Conservation (phyloP, 2,329 filamentous ascomycete species). For the Pseudogymnoascus sp. region DNA sequence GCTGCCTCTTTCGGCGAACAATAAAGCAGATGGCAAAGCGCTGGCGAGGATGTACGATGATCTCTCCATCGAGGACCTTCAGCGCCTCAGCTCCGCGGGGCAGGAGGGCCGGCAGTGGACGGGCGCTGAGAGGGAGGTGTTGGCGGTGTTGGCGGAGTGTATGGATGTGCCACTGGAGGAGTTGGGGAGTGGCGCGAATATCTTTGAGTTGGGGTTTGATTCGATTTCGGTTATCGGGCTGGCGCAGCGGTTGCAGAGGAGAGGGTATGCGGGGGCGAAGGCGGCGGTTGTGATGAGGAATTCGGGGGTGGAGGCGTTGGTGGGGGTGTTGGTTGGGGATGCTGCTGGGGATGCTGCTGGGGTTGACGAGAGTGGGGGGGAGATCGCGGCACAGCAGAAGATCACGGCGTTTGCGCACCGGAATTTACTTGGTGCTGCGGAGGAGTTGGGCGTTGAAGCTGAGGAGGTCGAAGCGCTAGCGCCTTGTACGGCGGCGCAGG, state of each 20-base stretch:
- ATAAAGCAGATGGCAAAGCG: conserved; percentile 73
- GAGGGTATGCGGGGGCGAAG: conserved; percentile 52
- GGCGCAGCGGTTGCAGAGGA: conserved; percentile 51
- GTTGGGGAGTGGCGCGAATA: conserved; percentile 50
- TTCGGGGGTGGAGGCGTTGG: conserved; percentile 42
- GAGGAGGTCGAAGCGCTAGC: conserved; percentile 63
- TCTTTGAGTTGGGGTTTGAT: conserved; percentile 83
- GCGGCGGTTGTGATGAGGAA: conserved; percentile 63
- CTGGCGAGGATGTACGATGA: conserved; percentile 60
- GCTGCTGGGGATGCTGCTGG: background rate
- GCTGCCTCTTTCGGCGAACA: conserved; percentile 79
- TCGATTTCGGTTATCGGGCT: conserved; percentile 77
- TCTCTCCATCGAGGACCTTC: conserved; percentile 52
- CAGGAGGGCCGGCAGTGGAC: conserved; percentile 27
- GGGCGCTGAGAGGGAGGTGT: conserved; percentile 41
- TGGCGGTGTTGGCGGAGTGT: conserved; percentile 42
- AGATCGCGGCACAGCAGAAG: conserved; percentile 30
- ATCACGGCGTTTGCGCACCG: conserved; percentile 34
- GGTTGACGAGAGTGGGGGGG: conserved; percentile 14
- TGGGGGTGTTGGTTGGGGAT: conserved; percentile 23
- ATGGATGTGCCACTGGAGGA: conserved; percentile 31
- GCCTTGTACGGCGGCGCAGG: conserved; percentile 79
- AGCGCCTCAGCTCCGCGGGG: conserved; percentile 41
- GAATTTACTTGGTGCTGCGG: conserved; percentile 29
- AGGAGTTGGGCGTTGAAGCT: conserved; percentile 42